Evolutionary conservation across 2,329 filamentous ascomycete genomes (phyloP), one percentile per base, ranked within the genome.

Genomic region (Exophiala sp.): DNA sequence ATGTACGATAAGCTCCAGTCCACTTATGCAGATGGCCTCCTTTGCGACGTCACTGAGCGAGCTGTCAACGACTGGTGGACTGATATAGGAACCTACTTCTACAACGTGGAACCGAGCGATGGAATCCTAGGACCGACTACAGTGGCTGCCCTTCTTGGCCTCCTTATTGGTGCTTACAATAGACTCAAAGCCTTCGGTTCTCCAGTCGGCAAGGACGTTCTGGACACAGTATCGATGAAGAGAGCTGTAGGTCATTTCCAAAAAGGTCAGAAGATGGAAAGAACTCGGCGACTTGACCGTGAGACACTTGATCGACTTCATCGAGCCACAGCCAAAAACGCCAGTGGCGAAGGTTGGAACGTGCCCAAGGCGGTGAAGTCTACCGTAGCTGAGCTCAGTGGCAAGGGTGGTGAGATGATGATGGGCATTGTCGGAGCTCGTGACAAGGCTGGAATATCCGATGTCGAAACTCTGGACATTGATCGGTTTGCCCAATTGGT

Each of bases 61-160:
- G 88, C 90, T 1, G 82, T 97, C 60, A 85, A 83, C 55, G 87
- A 96, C 66, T 98, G 93, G 93, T 97, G 93, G 93, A 83, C 86
- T 1, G 88, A 95, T 62, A 85, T 96, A 52, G 93, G 93, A 1
- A 84, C 83, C 0, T 91, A 97, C 58, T 84, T 93, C 63, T 96
- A 91, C 72, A 94, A 91, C 48, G 80, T 89, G 27, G 93, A 97
- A 66, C 91, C 93, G 1, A 86, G 85, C 8, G 93, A 98, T 68
- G 91, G 91, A 10, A 89, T 95, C 18, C 72, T 98, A 2, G 93
- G 93, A 0, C 90, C 93, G 1, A 94, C 88, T 0, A 96, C 90
- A 0, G 89, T 97, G 6, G 82, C 90, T 18, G 91, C 87, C 1
- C 69, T 98, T 16, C 72, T 98, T 3, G 93, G 93, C 2, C 83